Conservation (phyloP, 1,139 yeast genomes). For the Arxiozyma telluris region DNA sequence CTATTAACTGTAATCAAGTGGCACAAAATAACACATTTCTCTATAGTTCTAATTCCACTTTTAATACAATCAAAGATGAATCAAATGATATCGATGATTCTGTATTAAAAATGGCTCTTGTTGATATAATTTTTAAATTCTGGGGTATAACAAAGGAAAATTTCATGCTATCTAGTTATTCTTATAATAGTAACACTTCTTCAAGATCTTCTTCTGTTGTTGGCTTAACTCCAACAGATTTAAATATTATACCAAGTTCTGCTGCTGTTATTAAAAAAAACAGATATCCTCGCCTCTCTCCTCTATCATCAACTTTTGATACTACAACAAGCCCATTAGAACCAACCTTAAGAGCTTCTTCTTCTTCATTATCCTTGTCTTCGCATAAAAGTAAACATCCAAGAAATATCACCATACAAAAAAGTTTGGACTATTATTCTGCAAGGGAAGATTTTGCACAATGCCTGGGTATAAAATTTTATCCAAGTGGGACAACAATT, state of each 20-base stretch:
- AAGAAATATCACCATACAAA: background rate
- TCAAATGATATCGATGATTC: conserved; percentile 42
- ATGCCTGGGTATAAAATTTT: conserved; percentile 47
- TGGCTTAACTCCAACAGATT: conserved; percentile 2
- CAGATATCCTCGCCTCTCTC: background rate
- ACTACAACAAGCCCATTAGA: background rate
- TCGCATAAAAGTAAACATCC: background rate
- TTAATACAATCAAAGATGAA: background rate
- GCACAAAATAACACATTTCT: background rate
- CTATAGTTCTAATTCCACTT: background rate
- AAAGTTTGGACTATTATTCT: conserved; percentile 35
- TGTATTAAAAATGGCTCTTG: conserved; percentile 57
- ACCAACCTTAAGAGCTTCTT: background rate
- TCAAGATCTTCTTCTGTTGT: conserved; percentile 11
- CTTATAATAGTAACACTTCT: background rate
- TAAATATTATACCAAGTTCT: background rate
- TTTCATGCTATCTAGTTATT: conserved; percentile 13
- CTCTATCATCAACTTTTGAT: background rate
- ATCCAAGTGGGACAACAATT: conserved; percentile 46
- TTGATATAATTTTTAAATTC: conserved; percentile 64
- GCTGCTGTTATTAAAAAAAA: background rate
- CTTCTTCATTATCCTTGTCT: background rate
- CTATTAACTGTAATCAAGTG: background rate
- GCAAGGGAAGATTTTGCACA: conserved; percentile 61
- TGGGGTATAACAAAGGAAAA: conserved; percentile 55